Percentiles rank a stretch among this genome's conserved stretches.
Conservation (phyloP, 805 yeast species). For the Torulaspora maleeae region DNA sequence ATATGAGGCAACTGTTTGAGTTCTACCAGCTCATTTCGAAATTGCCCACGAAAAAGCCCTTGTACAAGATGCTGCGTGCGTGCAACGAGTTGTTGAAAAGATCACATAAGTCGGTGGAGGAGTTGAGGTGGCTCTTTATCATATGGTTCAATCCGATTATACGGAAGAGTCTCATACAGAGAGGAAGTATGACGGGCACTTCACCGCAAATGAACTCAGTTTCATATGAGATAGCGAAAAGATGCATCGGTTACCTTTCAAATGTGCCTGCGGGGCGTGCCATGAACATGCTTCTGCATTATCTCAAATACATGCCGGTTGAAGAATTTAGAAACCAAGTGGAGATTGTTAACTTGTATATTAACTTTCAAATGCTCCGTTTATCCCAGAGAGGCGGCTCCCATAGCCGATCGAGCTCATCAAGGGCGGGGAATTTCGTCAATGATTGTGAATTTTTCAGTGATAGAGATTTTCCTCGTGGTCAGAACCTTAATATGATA, state of each 20-base stretch:
- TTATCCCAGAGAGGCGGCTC: constrained; percentile 30
- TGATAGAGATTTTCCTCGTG: background rate
- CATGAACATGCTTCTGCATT: constrained; percentile 8
- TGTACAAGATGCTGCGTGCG: constrained; percentile 49
- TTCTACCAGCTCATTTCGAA: constrained; percentile 44
- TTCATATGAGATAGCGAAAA: constrained; percentile 65
- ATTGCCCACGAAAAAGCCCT: constrained; percentile 60
- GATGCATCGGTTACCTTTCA: constrained; percentile 64
- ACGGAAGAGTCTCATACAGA: constrained; percentile 41
- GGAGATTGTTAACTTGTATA: constrained; percentile 66
- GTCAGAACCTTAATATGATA: background rate
- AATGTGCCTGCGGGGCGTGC: constrained; percentile 25
- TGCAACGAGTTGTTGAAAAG: constrained; percentile 50
- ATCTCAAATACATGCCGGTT: constrained; percentile 28
- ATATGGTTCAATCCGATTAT: constrained; percentile 66
- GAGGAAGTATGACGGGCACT: constrained; percentile 28
- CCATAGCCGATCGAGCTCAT: background rate
- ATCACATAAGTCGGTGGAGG: constrained; percentile 35
- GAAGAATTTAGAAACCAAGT: constrained; percentile 49
- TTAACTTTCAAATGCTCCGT: constrained; percentile 68
- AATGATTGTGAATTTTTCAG: background rate
- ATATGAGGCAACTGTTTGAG: constrained; percentile 44
- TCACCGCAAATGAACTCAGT: constrained; percentile 50
- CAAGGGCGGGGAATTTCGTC: background rate
- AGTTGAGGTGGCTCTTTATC: constrained; percentile 57